A percentile compares a stretch with the other conserved stretches of the same genome.
These are phyloP conservation scores for Aspergillus pseudonomiae DNA, from an alignment of 2,329 filamentous ascomycete genomes.

Conservation along the genomic window DNA sequence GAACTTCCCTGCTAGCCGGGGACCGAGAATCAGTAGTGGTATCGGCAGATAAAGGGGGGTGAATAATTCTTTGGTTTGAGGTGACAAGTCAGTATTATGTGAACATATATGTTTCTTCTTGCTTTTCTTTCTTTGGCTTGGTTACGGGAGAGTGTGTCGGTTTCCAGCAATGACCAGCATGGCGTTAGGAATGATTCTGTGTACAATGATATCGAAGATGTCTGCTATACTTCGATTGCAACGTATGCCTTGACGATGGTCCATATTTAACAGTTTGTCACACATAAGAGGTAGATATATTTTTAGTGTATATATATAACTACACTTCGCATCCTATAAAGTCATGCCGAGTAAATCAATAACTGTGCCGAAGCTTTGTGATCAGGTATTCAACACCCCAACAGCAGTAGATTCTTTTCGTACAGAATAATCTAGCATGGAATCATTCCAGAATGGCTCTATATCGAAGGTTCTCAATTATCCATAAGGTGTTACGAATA, in stretches of 20 bases:
- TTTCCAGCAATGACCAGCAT: slow-evolving; percentile 9
- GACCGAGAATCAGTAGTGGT: slow-evolving; percentile 27
- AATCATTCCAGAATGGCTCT: too few relatives aligned
- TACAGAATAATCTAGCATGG: too few relatives aligned
- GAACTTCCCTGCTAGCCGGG: slow-evolving; percentile 56
- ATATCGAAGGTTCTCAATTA: too few relatives aligned
- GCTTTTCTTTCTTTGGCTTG: background rate
- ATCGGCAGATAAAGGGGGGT: slow-evolving; percentile 8
- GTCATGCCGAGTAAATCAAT: background rate
- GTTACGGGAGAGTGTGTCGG: background rate
- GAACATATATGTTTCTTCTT: background rate
- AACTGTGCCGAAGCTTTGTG: background rate
- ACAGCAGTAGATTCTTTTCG: too few relatives aligned
- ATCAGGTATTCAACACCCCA: too few relatives aligned
- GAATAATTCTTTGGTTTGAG: background rate
- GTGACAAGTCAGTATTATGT: background rate
- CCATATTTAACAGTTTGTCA: background rate
- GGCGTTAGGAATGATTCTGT: slow-evolving; percentile 8
- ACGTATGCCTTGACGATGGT: background rate
- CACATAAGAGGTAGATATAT: background rate
- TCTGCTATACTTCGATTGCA: background rate
- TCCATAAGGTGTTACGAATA: too few relatives aligned
- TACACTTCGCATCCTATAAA: background rate
- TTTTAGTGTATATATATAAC: background rate
- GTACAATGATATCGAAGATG: background rate